Base-by-base conservation (phyloP, 305 asterid species). In the Salvia sclarea region DNA sequence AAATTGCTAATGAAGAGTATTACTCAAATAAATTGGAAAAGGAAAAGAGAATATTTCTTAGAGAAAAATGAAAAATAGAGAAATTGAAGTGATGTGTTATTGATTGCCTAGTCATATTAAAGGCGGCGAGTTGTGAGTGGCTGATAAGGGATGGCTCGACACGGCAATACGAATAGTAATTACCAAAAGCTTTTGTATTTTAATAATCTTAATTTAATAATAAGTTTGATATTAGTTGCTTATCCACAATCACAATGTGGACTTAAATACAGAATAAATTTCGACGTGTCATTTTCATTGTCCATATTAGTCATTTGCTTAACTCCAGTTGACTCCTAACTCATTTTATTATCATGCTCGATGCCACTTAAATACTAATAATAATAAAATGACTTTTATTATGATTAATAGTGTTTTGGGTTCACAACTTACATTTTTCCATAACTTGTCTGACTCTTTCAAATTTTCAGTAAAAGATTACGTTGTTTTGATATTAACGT, bases 71-170 rank as follows among this genome's bases (percentile, higher is more conserved):
- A 28, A 28, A 28, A 28, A 28, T 3, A 3, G 33, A 3, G 33
- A 1, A 4, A 1, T 30, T 2, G 35, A 30, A 30, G 35, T 30
- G 33, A 65, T 63, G 64, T 73, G 78, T 38, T 43, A 59, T 28
- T 31, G 8, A 49, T 21, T 18, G 73, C 73, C 78, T 25, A 0
- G 59, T 66, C 69, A 73, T 59, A 25, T 2, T 56, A 17, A 12
- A 64, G 54, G 12, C 31, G 71, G 53, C 37, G 60, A 13, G 61
- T 8, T 35, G 13, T 47, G 53, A 64, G 55, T 72, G 76, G 76
- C 33, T 55, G 40, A 12, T 6, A 31, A 20, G 44, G 53, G 1
- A 38, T 61, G 24, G 63, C 69, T 38, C 48, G 47, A 70, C 69
- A 72, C 71, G 69, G 55, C 62, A 60, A 21, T 21, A 5, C 0